Evolutionary conservation across 768 basidiomycete species (phyloP), one percentile per base, ranked within the genome.

Genomic region (Mrakia gelida): DNA sequence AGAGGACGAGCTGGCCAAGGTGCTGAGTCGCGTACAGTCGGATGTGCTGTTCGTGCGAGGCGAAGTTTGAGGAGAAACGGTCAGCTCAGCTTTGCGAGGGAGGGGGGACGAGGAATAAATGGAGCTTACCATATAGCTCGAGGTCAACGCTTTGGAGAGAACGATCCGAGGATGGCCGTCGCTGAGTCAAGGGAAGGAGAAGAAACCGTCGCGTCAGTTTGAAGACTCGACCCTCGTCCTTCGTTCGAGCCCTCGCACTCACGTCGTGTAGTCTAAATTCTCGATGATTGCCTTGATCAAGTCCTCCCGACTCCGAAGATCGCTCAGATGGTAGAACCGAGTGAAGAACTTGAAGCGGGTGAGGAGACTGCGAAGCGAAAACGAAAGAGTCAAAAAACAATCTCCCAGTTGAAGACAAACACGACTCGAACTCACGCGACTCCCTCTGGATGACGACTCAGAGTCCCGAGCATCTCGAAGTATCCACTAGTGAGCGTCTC

Each of bases 111-210:
- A 32, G 15, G 26, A 38, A 38, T 18, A 43, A 52, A 28, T 3
- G 56, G 7, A 6, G 62, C 86, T 61, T 80, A 92, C 94, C 85
- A 91, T 91, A 84, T 94, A 94, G 83, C 90, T 93, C 0, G 96
- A 98, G 0, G 96, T 98, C 71, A 99, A 86, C 0, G 95, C 93
- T 82, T 98, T 98, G 23, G 93, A 94, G 30, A 99, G 84, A 18
- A 99, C 90, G 63, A 98, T 92, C 28, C 97, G 90, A 0, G 95
- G 88, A 84, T 99, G 97, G 0, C 95, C 95, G 84, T 98, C 95
- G 79, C 96, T 98, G 79, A 13, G 45, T 67, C 43, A 41, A 56
- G 11, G 56, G 65, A 56, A 61, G 52, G n/a, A 76, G 43, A 56
- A 77, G 83, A 30, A 62, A 43, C 80, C 38, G 28, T 59, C 59